Conservation (phyloP, 768 basidiomycete genomes). For the Calocybe indica region DNA sequence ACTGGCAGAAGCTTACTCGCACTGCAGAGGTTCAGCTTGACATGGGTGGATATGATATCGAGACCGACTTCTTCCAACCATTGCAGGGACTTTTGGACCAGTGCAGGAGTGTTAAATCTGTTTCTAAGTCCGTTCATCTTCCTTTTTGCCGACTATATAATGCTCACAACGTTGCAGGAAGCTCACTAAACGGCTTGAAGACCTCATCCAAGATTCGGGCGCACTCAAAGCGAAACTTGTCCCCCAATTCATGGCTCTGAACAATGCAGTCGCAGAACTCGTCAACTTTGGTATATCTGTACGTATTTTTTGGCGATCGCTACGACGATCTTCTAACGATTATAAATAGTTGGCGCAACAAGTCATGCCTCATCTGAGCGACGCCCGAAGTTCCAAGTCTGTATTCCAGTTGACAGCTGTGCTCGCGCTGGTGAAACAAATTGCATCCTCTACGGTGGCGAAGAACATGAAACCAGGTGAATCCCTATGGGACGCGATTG, state of each 20-base stretch:
- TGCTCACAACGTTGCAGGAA: constrained; percentile 48
- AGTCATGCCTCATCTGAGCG: constrained; percentile 80
- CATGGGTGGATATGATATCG: constrained; percentile 67
- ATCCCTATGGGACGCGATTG: constrained; percentile 75
- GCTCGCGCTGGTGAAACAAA: constrained; percentile 66
- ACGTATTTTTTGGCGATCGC: constrained; percentile 12
- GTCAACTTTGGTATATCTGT: constrained; percentile 92
- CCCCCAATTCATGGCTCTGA: constrained; percentile 67
- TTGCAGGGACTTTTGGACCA: constrained; percentile 78
- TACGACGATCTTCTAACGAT: background rate
- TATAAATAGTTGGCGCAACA: constrained; percentile 73
- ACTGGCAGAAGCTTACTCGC: background rate
- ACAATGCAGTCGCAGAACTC: constrained; percentile 68
- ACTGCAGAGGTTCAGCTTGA: constrained; percentile 65
- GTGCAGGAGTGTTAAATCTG: constrained; percentile 71
- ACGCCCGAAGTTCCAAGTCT: constrained; percentile 71
- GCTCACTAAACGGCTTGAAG: constrained; percentile 80
- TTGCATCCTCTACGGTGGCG: constrained; percentile 62
- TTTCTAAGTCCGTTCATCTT: constrained; percentile 58
- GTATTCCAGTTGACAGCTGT: constrained; percentile 73
- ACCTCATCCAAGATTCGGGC: constrained; percentile 62
- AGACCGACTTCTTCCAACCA: constrained; percentile 74
- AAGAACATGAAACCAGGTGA: constrained; percentile 60
- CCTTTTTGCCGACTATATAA: background rate
- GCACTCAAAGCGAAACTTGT: constrained; percentile 70